These are phyloP conservation scores for Komagataella kurtzmanii DNA, from an alignment of 805 yeast species.

Conservation along the genomic window DNA sequence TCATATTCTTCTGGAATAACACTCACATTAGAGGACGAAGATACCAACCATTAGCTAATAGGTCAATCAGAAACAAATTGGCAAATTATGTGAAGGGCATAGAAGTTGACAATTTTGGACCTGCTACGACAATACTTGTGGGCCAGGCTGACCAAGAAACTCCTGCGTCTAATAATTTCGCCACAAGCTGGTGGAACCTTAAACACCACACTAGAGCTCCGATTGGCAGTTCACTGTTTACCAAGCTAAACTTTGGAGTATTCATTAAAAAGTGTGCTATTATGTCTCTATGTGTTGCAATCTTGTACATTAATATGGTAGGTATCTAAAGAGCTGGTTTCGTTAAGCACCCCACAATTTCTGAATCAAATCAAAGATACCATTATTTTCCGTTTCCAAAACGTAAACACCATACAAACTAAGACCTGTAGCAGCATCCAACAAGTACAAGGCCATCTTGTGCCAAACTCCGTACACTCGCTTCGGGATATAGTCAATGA, in stretches of 20 bases:
- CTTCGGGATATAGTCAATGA: slow-evolving; percentile 81
- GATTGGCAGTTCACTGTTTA: background rate
- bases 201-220: background rate
- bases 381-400: slow-evolving; percentile 69
- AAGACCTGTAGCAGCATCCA: slow-evolving; percentile 59
- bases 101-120: background rate
- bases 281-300: background rate
- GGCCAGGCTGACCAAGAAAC: background rate
- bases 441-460: slow-evolving; percentile 49
- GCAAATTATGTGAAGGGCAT: background rate
- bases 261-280: background rate
- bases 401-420: slow-evolving; percentile 73
- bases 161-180: background rate
- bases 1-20: slow-evolving; percentile 1
- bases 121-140: background rate
- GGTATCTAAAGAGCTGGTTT: slow-evolving; percentile 9
- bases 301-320: slow-evolving; percentile 1
- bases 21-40: background rate
- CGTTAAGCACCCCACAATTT: slow-evolving; percentile 45
- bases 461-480: slow-evolving; percentile 77
- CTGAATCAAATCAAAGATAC: slow-evolving; percentile 52
- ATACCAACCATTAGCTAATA: background rate
- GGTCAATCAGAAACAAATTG: background rate
- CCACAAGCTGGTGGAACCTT: background rate
- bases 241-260: background rate